Evolutionary conservation across 1,284 basidiomycete species (phyloP), one percentile per base, ranked within the genome.

Genomic region (Golubevia sp.): DNA sequence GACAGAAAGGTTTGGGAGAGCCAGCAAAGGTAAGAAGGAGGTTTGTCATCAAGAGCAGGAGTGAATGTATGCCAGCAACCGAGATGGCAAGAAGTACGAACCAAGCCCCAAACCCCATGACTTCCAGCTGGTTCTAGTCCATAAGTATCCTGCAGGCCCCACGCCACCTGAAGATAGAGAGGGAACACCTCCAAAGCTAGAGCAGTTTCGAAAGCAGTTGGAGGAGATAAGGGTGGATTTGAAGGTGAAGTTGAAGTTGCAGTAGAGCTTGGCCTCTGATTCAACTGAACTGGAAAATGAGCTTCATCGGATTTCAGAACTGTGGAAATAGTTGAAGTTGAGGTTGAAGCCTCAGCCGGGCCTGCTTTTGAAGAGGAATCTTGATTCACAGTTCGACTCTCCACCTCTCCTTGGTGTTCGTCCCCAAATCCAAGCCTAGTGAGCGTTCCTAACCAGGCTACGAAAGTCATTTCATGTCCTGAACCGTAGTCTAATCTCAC

Each of bases 61-160:
- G 48, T 23, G 18, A 49, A 18, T 23, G 48, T 49, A 18, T 23
- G 48, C 1, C 1, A 18, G 48, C 20, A 18, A 18, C 5, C 15
- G 44, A 15, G 8, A 18, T 4, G 2, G 26, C 56, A 51, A 58
- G 21, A 50, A 50, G 18, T n/a, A 53, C 50, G 50, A 34, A 59
- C 50, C 38, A 99, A 86, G 0, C 96, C 96, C 96, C 96, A 99
- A 0, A 98, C 96, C 6, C 96, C 96, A 78, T 99, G 97, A 68
- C 92, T 94, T 2, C 96, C 96, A 0, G 96, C 96, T 2, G 97
- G 96, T 84, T 99, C 96, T 5, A 99, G 89, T 53, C 88, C 89
- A 82, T 98, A 99, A 24, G 89, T 88, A 74, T 93, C 91, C 80
- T 99, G 97, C 30, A 97, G 86, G 57, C 88, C 87, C 89, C 93